Conservation (phyloP, 208 protist species). For the Leptomonas pyrrhocoris region DNA sequence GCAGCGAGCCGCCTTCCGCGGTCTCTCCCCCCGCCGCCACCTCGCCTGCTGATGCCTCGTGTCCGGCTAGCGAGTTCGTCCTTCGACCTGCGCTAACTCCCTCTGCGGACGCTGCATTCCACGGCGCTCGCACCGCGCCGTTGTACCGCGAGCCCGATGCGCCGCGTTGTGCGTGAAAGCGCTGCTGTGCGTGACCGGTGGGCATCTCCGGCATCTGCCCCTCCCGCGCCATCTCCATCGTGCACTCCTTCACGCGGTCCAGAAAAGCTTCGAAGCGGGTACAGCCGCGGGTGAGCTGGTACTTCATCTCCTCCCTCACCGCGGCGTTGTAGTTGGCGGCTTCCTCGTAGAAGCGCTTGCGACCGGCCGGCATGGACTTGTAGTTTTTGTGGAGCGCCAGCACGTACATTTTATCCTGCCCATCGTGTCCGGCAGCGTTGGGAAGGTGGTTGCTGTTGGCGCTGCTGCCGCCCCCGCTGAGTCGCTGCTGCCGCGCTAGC, state of each 20-base stretch:
- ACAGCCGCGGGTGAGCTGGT: slow-evolving; percentile 56
- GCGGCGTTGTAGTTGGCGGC: slow-evolving; percentile 64
- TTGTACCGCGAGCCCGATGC: not conserved
- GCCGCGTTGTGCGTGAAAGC: slow-evolving; percentile 17
- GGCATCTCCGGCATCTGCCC: slow-evolving; percentile 35
- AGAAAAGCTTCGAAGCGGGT: slow-evolving; percentile 72
- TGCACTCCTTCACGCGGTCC: slow-evolving; percentile 58
- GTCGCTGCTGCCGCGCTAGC: slow-evolving; percentile 21
- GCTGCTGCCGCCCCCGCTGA: not conserved
- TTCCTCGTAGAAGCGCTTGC: slow-evolving; percentile 68
- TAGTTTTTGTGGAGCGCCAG: slow-evolving; percentile 71
- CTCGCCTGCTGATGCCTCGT: not conserved
- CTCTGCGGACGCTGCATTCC: not conserved
- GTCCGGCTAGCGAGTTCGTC: not conserved
- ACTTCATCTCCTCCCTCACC: slow-evolving; percentile 61
- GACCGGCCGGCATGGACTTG: slow-evolving; percentile 37
- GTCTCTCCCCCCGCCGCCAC: not conserved
- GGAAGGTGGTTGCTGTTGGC: no score
- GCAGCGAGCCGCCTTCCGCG: not conserved
- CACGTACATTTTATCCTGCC: slow-evolving; percentile 65
- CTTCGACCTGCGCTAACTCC: not conserved
- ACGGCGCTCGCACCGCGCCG: not conserved
- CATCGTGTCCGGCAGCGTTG: slow-evolving; percentile 9
- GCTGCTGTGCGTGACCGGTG: slow-evolving; percentile 12
- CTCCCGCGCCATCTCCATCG: slow-evolving; percentile 56